Conservation (phyloP, 2,329 filamentous ascomycete genomes). For the Fusarium verrucosum region DNA sequence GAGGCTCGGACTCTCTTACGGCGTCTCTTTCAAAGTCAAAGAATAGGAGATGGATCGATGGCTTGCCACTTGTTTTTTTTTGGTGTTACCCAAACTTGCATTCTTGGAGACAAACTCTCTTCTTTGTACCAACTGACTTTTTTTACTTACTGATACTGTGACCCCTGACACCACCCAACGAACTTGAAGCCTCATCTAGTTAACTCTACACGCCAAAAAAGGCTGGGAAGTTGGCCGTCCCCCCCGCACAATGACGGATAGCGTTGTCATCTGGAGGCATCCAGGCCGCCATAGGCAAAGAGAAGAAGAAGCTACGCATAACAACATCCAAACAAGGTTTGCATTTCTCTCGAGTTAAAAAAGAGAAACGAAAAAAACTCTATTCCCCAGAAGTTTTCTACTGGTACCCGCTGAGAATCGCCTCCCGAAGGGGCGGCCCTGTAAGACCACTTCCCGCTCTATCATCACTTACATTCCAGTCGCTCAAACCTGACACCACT, state of each 20-base stretch:
- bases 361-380: slow-evolving; percentile 26
- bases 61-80: background rate
- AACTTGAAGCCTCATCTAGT: slow-evolving; percentile 5
- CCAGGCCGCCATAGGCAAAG: slow-evolving; percentile 21
- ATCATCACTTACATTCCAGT: slow-evolving; percentile 38
- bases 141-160: background rate
- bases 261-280: slow-evolving; percentile 24
- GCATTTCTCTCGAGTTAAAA: slow-evolving; percentile 5
- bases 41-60: no score
- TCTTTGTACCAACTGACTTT: slow-evolving; percentile 10
- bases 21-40: background rate
- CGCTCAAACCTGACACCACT: background rate
- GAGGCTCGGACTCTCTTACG: slow-evolving; percentile 15
- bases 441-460: slow-evolving; percentile 13
- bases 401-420: slow-evolving; percentile 16
- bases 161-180: slow-evolving; percentile 25
- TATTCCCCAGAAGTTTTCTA: slow-evolving; percentile 15
- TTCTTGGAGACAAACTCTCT: slow-evolving; percentile 29
- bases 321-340: slow-evolving; percentile 29
- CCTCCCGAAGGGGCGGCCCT: background rate
- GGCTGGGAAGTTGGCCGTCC: background rate
- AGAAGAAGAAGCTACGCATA: slow-evolving; percentile 18
- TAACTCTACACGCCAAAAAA: slow-evolving; percentile 19
- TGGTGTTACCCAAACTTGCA: slow-evolving; percentile 31
- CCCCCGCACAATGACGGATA: slow-evolving; percentile 25